Percentiles rank a stretch among this genome's conserved stretches.
These are phyloP conservation scores for Gastrolobium villosum DNA, from an alignment of 306 rosid genomes.

Conservation along the genomic window DNA sequence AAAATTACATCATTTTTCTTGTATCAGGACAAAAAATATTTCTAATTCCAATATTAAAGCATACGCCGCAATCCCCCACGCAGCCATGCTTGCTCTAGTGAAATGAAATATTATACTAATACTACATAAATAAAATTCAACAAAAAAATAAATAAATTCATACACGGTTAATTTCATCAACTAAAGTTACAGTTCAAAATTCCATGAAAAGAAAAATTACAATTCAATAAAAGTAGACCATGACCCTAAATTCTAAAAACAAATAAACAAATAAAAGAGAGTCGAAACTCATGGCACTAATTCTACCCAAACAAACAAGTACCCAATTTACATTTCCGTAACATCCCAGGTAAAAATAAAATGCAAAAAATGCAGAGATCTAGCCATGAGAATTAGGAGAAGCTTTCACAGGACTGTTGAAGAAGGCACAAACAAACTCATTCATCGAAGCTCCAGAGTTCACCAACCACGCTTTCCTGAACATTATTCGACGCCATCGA, in stretches of 20 bases:
- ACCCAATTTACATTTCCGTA: conserved; percentile 44
- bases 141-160: not conserved
- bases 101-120: not conserved
- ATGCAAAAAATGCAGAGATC: conserved; percentile 20
- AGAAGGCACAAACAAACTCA: not conserved
- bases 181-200: not conserved
- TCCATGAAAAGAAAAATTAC: conserved; percentile 16
- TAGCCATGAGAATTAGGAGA: conserved; percentile 1
- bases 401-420: conserved; percentile 18
- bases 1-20: not conserved
- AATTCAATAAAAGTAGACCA: conserved; percentile 42
- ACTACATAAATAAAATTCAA: not conserved
- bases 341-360: conserved; percentile 2
- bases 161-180: conserved; percentile 4
- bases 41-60: too few relatives aligned
- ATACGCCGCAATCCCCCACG: too few relatives aligned
- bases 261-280: conserved; percentile 7
- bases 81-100: too few relatives aligned
- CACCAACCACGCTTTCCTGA: conserved; percentile 70
- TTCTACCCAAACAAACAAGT: not conserved
- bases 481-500: conserved; percentile 54
- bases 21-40: too few relatives aligned
- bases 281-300: conserved; percentile 9
- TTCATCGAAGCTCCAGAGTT: conserved; percentile 87
- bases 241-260: not conserved